phyloP scores from a whole-genome alignment of 2,329 filamentous ascomycete genomes.

The Aspergillus pseudonomiae region DNA sequence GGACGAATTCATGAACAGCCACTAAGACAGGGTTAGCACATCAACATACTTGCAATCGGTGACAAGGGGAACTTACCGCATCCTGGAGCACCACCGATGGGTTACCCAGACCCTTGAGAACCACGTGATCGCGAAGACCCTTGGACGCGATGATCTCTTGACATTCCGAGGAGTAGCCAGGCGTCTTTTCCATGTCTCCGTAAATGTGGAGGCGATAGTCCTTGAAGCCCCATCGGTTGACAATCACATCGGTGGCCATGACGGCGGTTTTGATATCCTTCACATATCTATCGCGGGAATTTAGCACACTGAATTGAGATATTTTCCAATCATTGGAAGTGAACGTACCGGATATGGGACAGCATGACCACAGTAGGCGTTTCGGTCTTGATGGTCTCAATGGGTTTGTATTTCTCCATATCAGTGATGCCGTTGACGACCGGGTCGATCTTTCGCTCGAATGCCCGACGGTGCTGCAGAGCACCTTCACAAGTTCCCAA shows the following conservation, averaged over 20 bases:
- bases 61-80: constrained; percentile 29
- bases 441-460: constrained; percentile 64
- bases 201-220: constrained; percentile 67
- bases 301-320: neutral
- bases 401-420: constrained; percentile 64
- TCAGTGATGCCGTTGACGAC: constrained; percentile 68
- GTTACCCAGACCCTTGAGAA: constrained; percentile 59
- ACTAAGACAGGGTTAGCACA: constrained; percentile 25
- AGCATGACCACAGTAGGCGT: constrained; percentile 67
- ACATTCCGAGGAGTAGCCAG: constrained; percentile 62
- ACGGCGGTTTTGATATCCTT: constrained; percentile 69
- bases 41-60: neutral
- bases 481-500: constrained; percentile 61
- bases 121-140: constrained; percentile 53
- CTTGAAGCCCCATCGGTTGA: constrained; percentile 66
- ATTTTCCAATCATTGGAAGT: neutral
- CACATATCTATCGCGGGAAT: constrained; percentile 10
- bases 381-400: constrained; percentile 61
- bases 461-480: constrained; percentile 59
- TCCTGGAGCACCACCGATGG: constrained; percentile 59
- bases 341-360: constrained; percentile 54
- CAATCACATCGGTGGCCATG: constrained; percentile 65
- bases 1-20: constrained; percentile 57
- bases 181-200: constrained; percentile 65
- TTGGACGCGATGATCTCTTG: constrained; percentile 61